Evolutionary conservation across 192 early-diverging fungal genomes (phyloP).

Genomic region (Linnemannia exigua): DNA sequence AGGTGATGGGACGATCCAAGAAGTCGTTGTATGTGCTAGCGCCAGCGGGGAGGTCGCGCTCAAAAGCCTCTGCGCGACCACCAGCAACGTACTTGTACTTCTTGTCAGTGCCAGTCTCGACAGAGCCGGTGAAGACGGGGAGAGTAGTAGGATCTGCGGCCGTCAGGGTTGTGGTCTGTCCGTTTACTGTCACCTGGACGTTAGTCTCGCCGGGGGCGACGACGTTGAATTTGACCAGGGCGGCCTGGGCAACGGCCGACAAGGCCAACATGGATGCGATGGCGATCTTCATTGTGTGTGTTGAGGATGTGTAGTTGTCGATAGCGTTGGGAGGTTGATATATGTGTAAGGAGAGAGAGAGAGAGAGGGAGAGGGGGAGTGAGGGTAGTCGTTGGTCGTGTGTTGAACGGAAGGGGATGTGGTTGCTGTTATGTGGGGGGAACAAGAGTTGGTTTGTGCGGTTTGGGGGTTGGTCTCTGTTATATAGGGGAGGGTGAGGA

Average conservation of each 20-base stretch:
- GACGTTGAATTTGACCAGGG: slow-evolving; percentile 58
- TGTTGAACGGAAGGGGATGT: neutral
- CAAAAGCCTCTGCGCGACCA: slow-evolving; percentile 56
- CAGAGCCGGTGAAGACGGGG: slow-evolving; percentile 58
- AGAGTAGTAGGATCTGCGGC: slow-evolving; percentile 50
- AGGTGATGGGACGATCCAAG: slow-evolving; percentile 58
- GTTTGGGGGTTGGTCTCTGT: neutral
- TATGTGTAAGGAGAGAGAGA: neutral
- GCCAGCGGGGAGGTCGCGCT: slow-evolving; percentile 45
- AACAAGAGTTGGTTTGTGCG: slow-evolving; percentile 7
- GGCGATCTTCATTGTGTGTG: slow-evolving; percentile 10
- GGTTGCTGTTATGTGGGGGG: slow-evolving; percentile 5
- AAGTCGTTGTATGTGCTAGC: slow-evolving; percentile 59
- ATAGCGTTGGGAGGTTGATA: neutral
- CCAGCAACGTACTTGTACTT: slow-evolving; percentile 61
- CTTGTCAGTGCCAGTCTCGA: slow-evolving; percentile 43
- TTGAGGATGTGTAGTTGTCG: neutral
- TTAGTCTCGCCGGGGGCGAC: slow-evolving; percentile 57
- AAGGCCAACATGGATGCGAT: slow-evolving; percentile 16
- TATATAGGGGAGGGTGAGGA: neutral
- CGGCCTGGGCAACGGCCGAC: slow-evolving; percentile 50
- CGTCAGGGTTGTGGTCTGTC: slow-evolving; percentile 37
- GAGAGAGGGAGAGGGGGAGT: neutral
- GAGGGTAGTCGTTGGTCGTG: neutral
- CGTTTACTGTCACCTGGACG: slow-evolving; percentile 58